phyloP scores from a whole-genome alignment of 768 basidiomycete genomes.

The Lyophyllum shimeji region DNA sequence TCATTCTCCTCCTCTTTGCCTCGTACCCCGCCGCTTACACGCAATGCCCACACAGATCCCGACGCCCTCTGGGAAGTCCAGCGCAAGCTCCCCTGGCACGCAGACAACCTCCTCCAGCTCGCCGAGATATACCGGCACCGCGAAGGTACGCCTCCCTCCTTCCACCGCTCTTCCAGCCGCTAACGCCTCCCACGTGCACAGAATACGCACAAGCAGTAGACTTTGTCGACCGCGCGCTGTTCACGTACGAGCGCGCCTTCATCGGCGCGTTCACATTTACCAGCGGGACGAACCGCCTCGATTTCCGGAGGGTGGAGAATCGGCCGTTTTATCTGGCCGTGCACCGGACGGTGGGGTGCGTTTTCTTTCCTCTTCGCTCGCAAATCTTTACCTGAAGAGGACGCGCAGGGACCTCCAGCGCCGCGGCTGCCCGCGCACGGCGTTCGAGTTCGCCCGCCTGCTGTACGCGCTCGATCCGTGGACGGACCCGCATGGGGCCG shows the following conservation, averaged over 20 bases:
- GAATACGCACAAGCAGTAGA: constrained; percentile 86
- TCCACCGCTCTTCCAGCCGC: background rate
- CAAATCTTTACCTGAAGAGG: too few relatives aligned
- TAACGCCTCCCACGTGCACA: constrained; percentile 25
- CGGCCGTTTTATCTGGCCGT: constrained; percentile 89
- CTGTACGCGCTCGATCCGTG: constrained; percentile 83
- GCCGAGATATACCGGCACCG: constrained; percentile 84
- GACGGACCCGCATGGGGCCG: constrained; percentile 85
- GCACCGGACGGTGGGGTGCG: constrained; percentile 80
- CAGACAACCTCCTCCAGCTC: constrained; percentile 85
- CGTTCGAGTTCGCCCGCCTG: constrained; percentile 90
- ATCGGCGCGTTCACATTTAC: constrained; percentile 86
- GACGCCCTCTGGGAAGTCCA: constrained; percentile 76
- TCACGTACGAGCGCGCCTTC: constrained; percentile 90
- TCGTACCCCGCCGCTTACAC: too few relatives aligned
- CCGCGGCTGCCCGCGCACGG: constrained; percentile 86
- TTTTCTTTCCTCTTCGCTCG: background rate
- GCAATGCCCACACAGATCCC: constrained; percentile 51
- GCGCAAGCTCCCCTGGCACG: constrained; percentile 85
- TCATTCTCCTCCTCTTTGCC: too few relatives aligned
- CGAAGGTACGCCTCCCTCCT: constrained; percentile 58
- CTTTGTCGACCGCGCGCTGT: constrained; percentile 89
- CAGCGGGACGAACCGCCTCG: constrained; percentile 76
- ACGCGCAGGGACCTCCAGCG: constrained; percentile 87
- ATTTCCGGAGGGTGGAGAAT: constrained; percentile 90